Base-by-base conservation (phyloP, 2,329 filamentous ascomycete species). In the Alternaria viburni region DNA sequence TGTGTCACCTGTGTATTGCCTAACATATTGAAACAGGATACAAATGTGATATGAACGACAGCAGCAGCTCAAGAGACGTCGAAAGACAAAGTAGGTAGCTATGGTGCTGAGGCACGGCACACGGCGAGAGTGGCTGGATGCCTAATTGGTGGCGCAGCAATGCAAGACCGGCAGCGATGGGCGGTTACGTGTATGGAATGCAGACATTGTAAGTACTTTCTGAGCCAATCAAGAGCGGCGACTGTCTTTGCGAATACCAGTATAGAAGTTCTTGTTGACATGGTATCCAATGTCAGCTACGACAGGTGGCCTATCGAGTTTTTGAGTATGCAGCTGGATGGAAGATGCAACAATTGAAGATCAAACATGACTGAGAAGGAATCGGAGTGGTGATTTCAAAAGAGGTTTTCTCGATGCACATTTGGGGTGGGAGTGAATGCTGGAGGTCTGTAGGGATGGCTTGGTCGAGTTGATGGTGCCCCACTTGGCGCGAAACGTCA, bases 401-500 rank as follows among this genome's bases (percentile, higher is more conserved):
- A 17, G 8, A 41, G 4, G n/a, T 41, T 0, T 41, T 50, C 11
- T 5, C 25, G 46, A 28, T 3, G 47, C 26, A 30, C 25, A 30
- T 11, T 28, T 50, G 47, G 47, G 47, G 30, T 50, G 11, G 4
- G 28, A 41, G 19, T 23, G 17, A 30, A 32, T 19, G n/a, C 47
- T 10, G 28, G 9, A 21, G 32, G 36, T 41, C 4, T 41, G 36
- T 41, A 41, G 47, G 28, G 4, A 15, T 12, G 8, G 19, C 44
- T 21, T 46, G 11, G 17, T 55, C 47, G 50, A 41, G 36, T 36
- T 47, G 41, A 56, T 41, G 32, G n/a, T 47, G 41, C 51, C 61
- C 50, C 59, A 62, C 62, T 65, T 65, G 59, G 62, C 59, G 60
- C 62, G 56, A 62, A 62, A 62, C 66, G 60, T 68, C 66, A 65